phyloP scores from a whole-genome alignment of 495 filamentous ascomycete species.

The Talaromyces trachyspermus region DNA sequence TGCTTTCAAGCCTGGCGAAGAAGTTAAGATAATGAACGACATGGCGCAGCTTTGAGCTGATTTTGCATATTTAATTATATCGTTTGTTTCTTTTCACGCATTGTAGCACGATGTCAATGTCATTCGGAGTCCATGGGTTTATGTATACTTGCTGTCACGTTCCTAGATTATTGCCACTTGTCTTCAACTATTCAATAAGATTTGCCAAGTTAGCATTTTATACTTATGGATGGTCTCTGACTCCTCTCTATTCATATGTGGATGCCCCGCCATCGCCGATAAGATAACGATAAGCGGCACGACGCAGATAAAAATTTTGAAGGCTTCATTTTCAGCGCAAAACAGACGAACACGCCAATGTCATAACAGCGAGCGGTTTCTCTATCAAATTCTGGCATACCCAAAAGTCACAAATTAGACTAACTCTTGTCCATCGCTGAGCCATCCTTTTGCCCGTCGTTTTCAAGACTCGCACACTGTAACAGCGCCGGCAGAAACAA shows the following conservation, averaged over 20 bases:
- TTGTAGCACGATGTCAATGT: neutral
- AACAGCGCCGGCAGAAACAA: neutral
- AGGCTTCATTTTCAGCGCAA: no score
- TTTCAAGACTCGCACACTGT: neutral
- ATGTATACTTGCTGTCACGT: neutral
- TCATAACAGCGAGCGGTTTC: no score
- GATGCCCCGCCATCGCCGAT: no score
- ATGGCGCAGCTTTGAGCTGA: slow-evolving; percentile 73
- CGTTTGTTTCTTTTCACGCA: neutral
- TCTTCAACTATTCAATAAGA: neutral
- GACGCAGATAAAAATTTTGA: slow-evolving; percentile 4
- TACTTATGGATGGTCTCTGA: no score
- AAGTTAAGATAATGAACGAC: slow-evolving; percentile 79
- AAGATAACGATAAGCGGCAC: slow-evolving; percentile 10
- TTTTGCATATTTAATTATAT: neutral
- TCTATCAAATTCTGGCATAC: no score
- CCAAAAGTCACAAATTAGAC: no score
- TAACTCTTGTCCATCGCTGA: no score
- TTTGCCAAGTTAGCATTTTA: neutral
- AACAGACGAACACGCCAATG: no score
- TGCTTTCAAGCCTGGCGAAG: slow-evolving; percentile 93
- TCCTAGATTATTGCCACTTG: neutral
- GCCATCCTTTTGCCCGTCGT: no score
- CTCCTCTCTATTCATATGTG: no score
- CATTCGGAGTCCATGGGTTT: neutral